phyloP scores from a whole-genome alignment of 73 alveolate genomes.

The Paramecium octaurelia region DNA sequence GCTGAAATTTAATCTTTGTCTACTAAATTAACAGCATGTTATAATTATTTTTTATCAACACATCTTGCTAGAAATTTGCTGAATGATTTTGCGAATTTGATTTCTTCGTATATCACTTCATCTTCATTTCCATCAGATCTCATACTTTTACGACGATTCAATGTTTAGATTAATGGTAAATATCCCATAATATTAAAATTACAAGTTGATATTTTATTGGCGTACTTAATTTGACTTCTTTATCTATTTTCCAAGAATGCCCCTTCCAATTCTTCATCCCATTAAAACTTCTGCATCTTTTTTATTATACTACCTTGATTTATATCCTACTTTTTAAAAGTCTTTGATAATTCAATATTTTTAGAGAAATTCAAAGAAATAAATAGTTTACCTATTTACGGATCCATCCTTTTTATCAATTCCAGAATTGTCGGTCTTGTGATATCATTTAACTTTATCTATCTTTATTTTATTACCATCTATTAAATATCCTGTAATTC shows the following conservation, averaged over 20 bases:
- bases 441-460: not conserved
- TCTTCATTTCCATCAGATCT: not conserved
- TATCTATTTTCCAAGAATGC: not conserved
- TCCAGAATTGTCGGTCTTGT: not conserved
- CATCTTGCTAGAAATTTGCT: not conserved
- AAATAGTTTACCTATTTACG: not conserved
- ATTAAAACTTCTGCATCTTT: not conserved
- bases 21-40: not conserved
- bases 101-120: not conserved
- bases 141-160: not conserved
- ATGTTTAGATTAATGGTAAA: not conserved
- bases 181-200: not conserved
- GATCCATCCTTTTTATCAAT: conserved; percentile 5
- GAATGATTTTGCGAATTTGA: not conserved
- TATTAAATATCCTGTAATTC: not conserved
- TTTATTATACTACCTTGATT: not conserved
- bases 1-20: conserved; percentile 4
- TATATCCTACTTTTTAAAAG: not conserved
- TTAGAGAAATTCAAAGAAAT: not conserved
- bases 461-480: not conserved
- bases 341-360: not conserved
- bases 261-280: not conserved
- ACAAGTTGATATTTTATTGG: not conserved
- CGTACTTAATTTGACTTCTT: not conserved
- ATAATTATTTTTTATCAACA: not conserved